Conservation (phyloP, 192 early-diverging fungal species). For the Haplosporangium gracile region DNA sequence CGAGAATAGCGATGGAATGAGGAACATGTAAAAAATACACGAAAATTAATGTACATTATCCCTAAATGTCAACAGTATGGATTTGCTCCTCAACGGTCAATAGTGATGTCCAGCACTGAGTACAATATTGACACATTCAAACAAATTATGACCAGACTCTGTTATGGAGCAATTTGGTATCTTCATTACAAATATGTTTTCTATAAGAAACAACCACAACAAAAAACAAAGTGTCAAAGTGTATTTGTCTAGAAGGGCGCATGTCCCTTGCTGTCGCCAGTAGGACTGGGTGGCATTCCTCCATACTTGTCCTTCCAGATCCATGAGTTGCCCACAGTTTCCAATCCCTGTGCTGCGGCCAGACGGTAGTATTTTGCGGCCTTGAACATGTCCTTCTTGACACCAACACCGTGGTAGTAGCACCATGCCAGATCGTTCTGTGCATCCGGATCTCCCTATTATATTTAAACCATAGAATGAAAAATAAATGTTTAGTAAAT, state of each 20-base stretch:
- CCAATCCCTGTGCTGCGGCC: slow-evolving; percentile 75
- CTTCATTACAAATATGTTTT: neutral
- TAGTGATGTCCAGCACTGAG: too few relatives aligned
- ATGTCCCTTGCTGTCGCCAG: slow-evolving; percentile 1
- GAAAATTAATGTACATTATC: too few relatives aligned
- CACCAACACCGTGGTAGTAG: slow-evolving; percentile 82
- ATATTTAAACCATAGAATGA: slow-evolving; percentile 1
- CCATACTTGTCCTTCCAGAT: slow-evolving; percentile 86
- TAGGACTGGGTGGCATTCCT: slow-evolving; percentile 34
- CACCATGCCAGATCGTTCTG: slow-evolving; percentile 80
- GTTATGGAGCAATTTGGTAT: neutral
- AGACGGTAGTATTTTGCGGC: slow-evolving; percentile 84
- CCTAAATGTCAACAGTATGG: too few relatives aligned
- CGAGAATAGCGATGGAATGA: too few relatives aligned
- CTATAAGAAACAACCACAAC: neutral
- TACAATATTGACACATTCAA: too few relatives aligned
- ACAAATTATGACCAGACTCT: too few relatives aligned
- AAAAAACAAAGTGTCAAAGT: neutral
- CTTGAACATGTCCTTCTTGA: slow-evolving; percentile 78
- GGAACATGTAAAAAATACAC: too few relatives aligned
- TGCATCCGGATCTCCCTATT: slow-evolving; percentile 80
- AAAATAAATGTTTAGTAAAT: neutral
- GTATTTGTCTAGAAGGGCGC: neutral
- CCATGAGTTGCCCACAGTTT: slow-evolving; percentile 84
- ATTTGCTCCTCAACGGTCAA: too few relatives aligned